phyloP scores from a whole-genome alignment of 139 green algal genomes.

The Astrephomene gubernaculifera region DNA sequence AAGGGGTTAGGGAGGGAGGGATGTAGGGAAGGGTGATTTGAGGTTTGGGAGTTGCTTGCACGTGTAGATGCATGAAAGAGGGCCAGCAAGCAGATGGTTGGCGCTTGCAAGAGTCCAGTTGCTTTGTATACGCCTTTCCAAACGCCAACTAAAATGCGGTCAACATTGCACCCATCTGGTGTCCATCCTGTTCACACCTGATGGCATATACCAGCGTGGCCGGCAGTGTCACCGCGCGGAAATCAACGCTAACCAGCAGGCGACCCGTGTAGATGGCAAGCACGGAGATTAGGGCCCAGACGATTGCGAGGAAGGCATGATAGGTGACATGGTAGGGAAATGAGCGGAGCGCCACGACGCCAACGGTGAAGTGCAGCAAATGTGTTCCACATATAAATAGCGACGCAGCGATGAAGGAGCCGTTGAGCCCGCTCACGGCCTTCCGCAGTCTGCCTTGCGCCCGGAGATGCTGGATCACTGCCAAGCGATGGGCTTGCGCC shows the following conservation, averaged over 20 bases:
- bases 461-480: background rate
- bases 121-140: too few relatives aligned
- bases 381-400: conserved; percentile 28
- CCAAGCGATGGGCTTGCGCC: conserved; percentile 6
- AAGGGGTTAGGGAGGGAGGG: background rate
- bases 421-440: conserved; percentile 6
- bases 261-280: conserved; percentile 18
- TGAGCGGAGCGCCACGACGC: background rate
- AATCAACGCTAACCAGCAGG: conserved; percentile 8
- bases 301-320: background rate
- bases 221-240: background rate
- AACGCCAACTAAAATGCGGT: too few relatives aligned
- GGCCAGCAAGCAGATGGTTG: too few relatives aligned
- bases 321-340: conserved; percentile 27
- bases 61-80: too few relatives aligned
- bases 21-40: background rate
- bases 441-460: background rate
- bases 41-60: background rate
- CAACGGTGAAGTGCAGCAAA: conserved; percentile 8
- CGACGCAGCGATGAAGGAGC: conserved; percentile 15
- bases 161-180: too few relatives aligned
- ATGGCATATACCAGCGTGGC: conserved; percentile 4
- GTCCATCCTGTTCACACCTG: too few relatives aligned
- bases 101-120: too few relatives aligned
- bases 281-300: background rate